Conservation (phyloP, 2,329 filamentous ascomycete species). For the Colletotrichum tofieldiae region DNA sequence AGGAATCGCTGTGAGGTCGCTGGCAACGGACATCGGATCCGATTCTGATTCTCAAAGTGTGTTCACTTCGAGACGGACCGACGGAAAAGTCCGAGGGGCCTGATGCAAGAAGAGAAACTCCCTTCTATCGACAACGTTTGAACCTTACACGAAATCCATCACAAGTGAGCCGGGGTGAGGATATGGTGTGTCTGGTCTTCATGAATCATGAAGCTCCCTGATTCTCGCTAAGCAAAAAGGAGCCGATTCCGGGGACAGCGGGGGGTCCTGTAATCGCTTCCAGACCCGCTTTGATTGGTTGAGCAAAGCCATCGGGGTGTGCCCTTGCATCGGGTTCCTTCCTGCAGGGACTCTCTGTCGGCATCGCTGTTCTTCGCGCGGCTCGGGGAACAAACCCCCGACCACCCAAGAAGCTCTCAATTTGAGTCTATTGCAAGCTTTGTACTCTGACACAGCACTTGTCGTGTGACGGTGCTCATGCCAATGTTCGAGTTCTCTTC, state of each 20-base stretch:
- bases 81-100: not conserved
- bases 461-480: not conserved
- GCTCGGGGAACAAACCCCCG: not conserved
- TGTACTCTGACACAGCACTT: not conserved
- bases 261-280: slow-evolving; percentile 24
- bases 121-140: not conserved
- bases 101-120: slow-evolving; percentile 3
- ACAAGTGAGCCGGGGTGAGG: not conserved
- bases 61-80: slow-evolving; percentile 2
- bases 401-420: not conserved
- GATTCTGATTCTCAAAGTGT: not conserved
- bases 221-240: slow-evolving; percentile 37
- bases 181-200: slow-evolving; percentile 20
- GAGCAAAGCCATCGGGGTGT: not conserved
- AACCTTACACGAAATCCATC: slow-evolving; percentile 34
- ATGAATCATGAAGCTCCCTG: slow-evolving; percentile 42
- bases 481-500: too few relatives aligned
- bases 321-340: slow-evolving; percentile 1
- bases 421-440: not conserved
- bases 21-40: slow-evolving; percentile 4
- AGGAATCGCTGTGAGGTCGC: slow-evolving; percentile 15
- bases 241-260: slow-evolving; percentile 38
- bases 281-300: slow-evolving; percentile 9
- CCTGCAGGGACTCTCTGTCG: not conserved
- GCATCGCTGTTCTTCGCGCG: not conserved